phyloP scores from a whole-genome alignment of 805 yeast genomes.

The Ogataea degrootiae region DNA sequence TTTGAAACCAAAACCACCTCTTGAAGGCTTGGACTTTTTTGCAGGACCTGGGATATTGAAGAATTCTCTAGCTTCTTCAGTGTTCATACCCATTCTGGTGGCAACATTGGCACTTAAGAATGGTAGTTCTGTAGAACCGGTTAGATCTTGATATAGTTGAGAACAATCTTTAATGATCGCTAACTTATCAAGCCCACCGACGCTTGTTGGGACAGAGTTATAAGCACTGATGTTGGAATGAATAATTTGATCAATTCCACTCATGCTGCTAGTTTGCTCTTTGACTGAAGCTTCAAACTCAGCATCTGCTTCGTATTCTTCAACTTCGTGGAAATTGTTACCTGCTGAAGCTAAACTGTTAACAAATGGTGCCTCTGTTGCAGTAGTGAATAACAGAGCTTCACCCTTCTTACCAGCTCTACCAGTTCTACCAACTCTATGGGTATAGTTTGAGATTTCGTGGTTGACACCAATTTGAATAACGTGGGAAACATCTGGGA shows the following conservation, averaged over 20 bases:
- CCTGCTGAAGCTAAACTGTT: slow-evolving; percentile 47
- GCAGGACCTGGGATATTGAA: slow-evolving; percentile 30
- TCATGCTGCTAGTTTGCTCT: slow-evolving; percentile 24
- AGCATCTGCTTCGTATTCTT: slow-evolving; percentile 33
- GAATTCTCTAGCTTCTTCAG: slow-evolving; percentile 21
- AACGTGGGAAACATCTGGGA: slow-evolving; percentile 82
- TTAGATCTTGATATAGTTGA: slow-evolving; percentile 25
- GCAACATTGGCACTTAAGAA: slow-evolving; percentile 17
- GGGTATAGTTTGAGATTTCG: slow-evolving; percentile 76
- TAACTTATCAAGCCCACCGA: slow-evolving; percentile 28
- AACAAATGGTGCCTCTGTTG: slow-evolving; percentile 54
- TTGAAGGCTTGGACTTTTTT: slow-evolving; percentile 6
- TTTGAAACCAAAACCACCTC: slow-evolving; percentile 15
- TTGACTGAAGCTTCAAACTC: slow-evolving; percentile 34
- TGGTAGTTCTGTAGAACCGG: slow-evolving; percentile 17
- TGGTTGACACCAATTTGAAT: slow-evolving; percentile 76
- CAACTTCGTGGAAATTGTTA: slow-evolving; percentile 45
- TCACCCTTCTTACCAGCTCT: slow-evolving; percentile 82
- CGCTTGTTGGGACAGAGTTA: slow-evolving; percentile 17
- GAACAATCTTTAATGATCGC: slow-evolving; percentile 31
- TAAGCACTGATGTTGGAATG: slow-evolving; percentile 13
- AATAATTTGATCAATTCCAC: slow-evolving; percentile 13
- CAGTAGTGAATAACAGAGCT: slow-evolving; percentile 56
- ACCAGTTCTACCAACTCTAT: slow-evolving; percentile 94
- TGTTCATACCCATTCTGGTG: slow-evolving; percentile 25